Evolutionary conservation across 1,284 basidiomycete genomes (phyloP).

Genomic region (Abortiporus biennis): DNA sequence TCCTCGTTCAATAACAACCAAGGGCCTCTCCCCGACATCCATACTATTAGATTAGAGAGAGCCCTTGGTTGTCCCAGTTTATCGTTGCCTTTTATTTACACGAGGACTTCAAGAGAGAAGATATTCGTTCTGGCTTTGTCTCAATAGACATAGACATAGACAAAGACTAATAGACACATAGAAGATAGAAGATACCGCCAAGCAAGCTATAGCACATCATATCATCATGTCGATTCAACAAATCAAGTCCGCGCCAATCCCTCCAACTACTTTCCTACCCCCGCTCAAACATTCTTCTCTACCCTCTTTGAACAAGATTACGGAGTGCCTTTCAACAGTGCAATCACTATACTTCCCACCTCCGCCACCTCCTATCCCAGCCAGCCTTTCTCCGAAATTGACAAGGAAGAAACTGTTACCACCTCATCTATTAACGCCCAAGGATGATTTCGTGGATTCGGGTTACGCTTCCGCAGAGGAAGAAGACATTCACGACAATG

Average conservation of each 20-base stretch:
- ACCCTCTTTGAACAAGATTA: constrained; percentile 27
- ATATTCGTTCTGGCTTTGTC: too few species aligned
- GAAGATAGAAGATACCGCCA: too few species aligned
- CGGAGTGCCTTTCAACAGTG: constrained; percentile 33
- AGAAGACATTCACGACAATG: constrained; percentile 32
- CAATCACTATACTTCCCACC: constrained; percentile 37
- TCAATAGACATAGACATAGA: too few species aligned
- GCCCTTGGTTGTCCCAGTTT: too few species aligned
- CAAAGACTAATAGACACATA: constrained; percentile 19
- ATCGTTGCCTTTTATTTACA: too few species aligned
- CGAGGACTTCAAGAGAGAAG: too few species aligned
- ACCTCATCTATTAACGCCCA: constrained; percentile 32
- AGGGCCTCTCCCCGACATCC: constrained; percentile 18
- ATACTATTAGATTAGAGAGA: too few species aligned
- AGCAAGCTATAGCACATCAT: too few species aligned
- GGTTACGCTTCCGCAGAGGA: constrained; percentile 62
- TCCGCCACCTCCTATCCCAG: constrained; percentile 1
- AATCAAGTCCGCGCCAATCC: constrained; percentile 5
- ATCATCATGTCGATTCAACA: too few species aligned
- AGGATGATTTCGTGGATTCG: constrained; percentile 54
- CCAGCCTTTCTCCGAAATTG: constrained; percentile 10
- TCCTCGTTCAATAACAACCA: constrained; percentile 28
- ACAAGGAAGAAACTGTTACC: too few species aligned
- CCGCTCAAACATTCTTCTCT: constrained; percentile 34
- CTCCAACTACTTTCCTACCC: constrained; percentile 42